phyloP scores from a whole-genome alignment of 768 basidiomycete genomes.

The Suillus clintonianus region DNA sequence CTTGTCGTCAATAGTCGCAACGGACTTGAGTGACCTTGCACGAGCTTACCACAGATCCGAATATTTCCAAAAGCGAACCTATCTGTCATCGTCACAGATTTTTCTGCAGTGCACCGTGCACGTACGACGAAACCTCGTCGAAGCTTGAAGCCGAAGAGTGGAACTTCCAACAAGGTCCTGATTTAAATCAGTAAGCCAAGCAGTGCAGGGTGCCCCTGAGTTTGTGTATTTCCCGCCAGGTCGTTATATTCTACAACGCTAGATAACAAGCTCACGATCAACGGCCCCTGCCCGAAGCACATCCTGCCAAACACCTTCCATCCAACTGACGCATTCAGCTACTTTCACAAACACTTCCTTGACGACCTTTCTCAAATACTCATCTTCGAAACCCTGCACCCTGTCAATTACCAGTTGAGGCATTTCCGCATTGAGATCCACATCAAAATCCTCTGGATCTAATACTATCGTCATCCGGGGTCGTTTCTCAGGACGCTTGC shows the following conservation, averaged over 20 bases:
- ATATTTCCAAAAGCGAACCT: too few relatives aligned
- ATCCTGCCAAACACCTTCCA: slow-evolving; percentile 56
- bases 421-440: neutral
- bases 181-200: neutral
- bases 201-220: neutral
- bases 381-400: slow-evolving; percentile 72
- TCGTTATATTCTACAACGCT: neutral
- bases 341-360: slow-evolving; percentile 44
- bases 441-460: slow-evolving; percentile 22
- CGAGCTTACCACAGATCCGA: neutral
- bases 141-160: neutral
- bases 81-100: neutral
- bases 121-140: too few relatives aligned
- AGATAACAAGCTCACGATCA: neutral
- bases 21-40: neutral
- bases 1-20: neutral
- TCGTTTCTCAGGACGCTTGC: slow-evolving; percentile 23
- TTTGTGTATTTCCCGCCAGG: neutral
- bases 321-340: slow-evolving; percentile 50
- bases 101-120: neutral
- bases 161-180: too few relatives aligned
- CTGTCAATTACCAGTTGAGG: neutral
- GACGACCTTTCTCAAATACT: slow-evolving; percentile 47
- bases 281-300: slow-evolving; percentile 20
- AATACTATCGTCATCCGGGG: slow-evolving; percentile 23